Evolutionary conservation across 495 filamentous ascomycete species (phyloP), one percentile per base, ranked within the genome.

Genomic region (Aspergillus taichungensis): DNA sequence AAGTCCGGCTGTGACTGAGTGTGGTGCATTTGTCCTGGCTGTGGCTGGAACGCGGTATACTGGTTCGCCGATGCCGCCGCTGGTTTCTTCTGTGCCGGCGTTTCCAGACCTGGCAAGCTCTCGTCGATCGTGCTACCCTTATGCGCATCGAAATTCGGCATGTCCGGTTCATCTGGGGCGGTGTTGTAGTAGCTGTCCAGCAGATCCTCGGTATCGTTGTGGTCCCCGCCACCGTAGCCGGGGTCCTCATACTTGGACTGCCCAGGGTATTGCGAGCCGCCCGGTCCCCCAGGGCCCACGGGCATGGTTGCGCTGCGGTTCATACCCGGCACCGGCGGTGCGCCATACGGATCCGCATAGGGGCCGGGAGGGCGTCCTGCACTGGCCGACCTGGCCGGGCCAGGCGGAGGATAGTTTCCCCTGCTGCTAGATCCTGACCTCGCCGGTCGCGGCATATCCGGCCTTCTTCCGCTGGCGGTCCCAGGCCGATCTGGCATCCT

Each of bases 141-240:
- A 12, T 53, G 58, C 3, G 77, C 75, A 66, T 90, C 84, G 47
- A 91, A 91, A 55, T 88, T 79, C 3, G 85, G 85, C 66, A 82
- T 81, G 9, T 88, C 84, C 5, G 61, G 63, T 27, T 69, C 68
- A 33, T 68, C 68, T 1, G 56, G 44, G 13, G 46, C 55, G 5
- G 58, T 45, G 34, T 60, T 63, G 40, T 64, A 71, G 40, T 71
- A 71, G 39, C 59, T 68, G 30, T 71, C 67, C 43, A 71, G 39
- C 32, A 71, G 55, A 2, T 64, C 67, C 18, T 59, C 63, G 6
- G 59, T 48, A 28, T 55, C 37, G 14, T 49, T 39, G n/a, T 31
- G 31, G 27, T 49, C 45, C n/a, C 43, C 46, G 6, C 37, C 35
- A 42, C 46, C 45, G 13, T 52, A 62, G 27, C 50, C 53, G 14